Evolutionary conservation across 192 early-diverging fungal species (phyloP).

Genomic region (Coemansia sp.): DNA sequence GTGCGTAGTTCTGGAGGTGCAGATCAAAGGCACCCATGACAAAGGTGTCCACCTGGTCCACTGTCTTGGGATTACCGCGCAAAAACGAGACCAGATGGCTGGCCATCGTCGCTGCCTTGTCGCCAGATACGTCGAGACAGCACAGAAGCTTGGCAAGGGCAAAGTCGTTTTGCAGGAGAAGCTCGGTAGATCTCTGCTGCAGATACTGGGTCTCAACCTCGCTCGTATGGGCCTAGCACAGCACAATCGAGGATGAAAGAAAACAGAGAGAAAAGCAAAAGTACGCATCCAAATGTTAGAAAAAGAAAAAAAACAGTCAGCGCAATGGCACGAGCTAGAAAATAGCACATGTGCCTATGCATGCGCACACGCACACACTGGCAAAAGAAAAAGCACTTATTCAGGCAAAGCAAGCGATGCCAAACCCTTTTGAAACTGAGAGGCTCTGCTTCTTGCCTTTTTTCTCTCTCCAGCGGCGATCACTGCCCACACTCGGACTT

Average conservation of each 20-base stretch:
- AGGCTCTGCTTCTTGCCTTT: not conserved
- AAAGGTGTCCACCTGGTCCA: slow-evolving; percentile 41
- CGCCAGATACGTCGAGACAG: slow-evolving; percentile 43
- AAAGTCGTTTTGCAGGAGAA: slow-evolving; percentile 42
- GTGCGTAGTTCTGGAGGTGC: slow-evolving; percentile 36
- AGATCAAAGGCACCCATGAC: slow-evolving; percentile 48
- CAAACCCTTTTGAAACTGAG: not conserved
- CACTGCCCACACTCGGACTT: not conserved
- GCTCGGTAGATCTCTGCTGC: slow-evolving; percentile 49
- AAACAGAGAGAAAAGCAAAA: not conserved
- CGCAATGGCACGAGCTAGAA: not conserved
- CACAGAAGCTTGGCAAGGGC: slow-evolving; percentile 38
- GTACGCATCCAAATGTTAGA: not conserved
- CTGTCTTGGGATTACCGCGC: slow-evolving; percentile 47
- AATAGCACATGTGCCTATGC: not conserved
- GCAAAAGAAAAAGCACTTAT: not conserved
- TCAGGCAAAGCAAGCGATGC: too few species aligned
- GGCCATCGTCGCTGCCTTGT: slow-evolving; percentile 50
- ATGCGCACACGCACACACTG: not conserved
- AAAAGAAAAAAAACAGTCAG: not conserved
- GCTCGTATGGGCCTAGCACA: slow-evolving; percentile 39
- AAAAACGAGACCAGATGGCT: slow-evolving; percentile 53
- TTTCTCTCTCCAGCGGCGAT: not conserved
- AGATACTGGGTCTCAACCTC: slow-evolving; percentile 52
- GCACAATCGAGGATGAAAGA: not conserved